Evolutionary conservation across 1,284 basidiomycete species (phyloP), one percentile per base, ranked within the genome.

Genomic region (Athelia sp.): DNA sequence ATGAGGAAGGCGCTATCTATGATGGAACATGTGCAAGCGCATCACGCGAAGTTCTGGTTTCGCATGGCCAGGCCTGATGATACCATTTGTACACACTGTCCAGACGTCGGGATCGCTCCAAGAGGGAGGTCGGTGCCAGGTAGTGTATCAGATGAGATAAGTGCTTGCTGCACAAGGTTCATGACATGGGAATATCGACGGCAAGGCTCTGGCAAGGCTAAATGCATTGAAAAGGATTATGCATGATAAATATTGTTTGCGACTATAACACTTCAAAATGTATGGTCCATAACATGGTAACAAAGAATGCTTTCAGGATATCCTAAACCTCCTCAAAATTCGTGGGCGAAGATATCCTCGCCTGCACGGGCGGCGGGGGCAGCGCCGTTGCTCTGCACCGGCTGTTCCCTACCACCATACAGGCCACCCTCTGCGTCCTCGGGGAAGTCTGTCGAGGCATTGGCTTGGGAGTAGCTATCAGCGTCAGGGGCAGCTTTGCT

Each of bases 401-500:
- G 8, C 49, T 47, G 49, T 34, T 53, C 52, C 17, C 54, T 58
- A 17, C 72, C 70, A 21, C 74, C 79, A 58, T 87, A 87, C 22
- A 78, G 66, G 10, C 77, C 81, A 40, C 85, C 82, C 57, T 83
- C 82, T 18, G 86, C 63, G 58, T 85, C 84, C 66, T 90, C 87
- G 4, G 87, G 87, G 59, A 76, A 76, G 45, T 82, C 82, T 3
- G 63, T 68, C 11, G 69, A 71, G 19, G 81, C 79, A 49, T 72
- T 65, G 47, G 68, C 75, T 40, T 67, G 62, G n/a, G 81, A 80
- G 43, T 68, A 64, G 21, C 70, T 58, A 51, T 76, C 76, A 47
- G 68, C 66, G 19, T 67, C 74, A 42, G 67, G 64, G 4, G 72
- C 75, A 31, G 72, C 71, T 55, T 67, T 76, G 59, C 66, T 78